Conservation (phyloP, 768 basidiomycete genomes). For the Atractiella rhizophila region DNA sequence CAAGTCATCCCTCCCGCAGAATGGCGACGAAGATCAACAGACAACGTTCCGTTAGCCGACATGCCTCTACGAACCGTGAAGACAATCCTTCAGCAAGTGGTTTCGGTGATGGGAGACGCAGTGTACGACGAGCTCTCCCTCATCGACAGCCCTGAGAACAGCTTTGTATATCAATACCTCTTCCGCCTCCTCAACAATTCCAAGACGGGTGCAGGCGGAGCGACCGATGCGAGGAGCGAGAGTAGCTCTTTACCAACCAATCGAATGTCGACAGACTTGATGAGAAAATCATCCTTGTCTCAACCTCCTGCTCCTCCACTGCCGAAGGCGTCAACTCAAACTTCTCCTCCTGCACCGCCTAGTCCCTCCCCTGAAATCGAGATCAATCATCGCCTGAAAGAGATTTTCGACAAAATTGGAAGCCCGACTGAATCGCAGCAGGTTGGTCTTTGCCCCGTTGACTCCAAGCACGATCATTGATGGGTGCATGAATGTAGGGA, state of each 20-base stretch:
- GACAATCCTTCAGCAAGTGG: slow-evolving; percentile 89
- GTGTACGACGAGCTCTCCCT: slow-evolving; percentile 73
- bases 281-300: not conserved
- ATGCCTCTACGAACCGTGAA: slow-evolving; percentile 96
- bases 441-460: not conserved
- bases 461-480: slow-evolving; percentile 33
- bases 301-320: not conserved
- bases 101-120: slow-evolving; percentile 70
- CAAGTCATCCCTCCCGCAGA: slow-evolving; percentile 83
- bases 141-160: slow-evolving; percentile 91
- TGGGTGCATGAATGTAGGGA: slow-evolving; percentile 67
- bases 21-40: slow-evolving; percentile 74
- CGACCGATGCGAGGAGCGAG: not conserved
- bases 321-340: not conserved
- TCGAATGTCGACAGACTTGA: too few relatives aligned
- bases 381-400: slow-evolving; percentile 11
- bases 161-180: slow-evolving; percentile 85
- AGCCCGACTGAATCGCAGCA: slow-evolving; percentile 12
- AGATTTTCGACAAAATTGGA: slow-evolving; percentile 17
- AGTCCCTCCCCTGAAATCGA: slow-evolving; percentile 8
- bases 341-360: not conserved
- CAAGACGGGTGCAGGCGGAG: not conserved
- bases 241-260: too few relatives aligned
- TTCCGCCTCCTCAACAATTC: slow-evolving; percentile 52
- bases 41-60: slow-evolving; percentile 80